These are phyloP conservation scores for Eimeria praecox DNA, from an alignment of 169 alveolate genomes.

Conservation along the genomic window DNA sequence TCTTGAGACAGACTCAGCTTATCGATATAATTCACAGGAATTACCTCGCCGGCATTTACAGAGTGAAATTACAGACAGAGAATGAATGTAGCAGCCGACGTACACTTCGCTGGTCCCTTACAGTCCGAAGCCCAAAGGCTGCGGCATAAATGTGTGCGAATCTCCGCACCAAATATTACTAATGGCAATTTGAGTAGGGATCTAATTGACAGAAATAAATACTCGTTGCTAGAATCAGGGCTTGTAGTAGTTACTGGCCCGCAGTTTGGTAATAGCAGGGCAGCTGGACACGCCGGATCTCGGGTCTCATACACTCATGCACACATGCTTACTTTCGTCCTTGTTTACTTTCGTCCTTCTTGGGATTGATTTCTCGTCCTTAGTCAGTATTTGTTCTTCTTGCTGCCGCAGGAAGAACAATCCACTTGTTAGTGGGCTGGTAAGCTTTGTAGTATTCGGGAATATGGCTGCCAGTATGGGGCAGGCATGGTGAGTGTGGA, in stretches of 20 bases:
- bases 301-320: neutral
- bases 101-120: neutral
- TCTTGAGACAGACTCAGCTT: neutral
- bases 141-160: neutral
- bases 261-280: neutral
- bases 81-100: constrained; percentile 5
- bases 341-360: neutral
- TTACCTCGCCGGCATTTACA: neutral
- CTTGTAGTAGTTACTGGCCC: neutral
- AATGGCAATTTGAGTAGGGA: neutral
- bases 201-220: neutral
- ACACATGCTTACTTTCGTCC: neutral
- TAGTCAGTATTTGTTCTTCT: neutral
- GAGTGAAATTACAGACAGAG: neutral
- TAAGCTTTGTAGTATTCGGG: neutral
- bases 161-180: neutral
- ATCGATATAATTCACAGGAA: neutral
- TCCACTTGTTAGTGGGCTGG: neutral
- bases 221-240: neutral
- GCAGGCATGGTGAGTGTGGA: no score
- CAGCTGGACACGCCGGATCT: no score
- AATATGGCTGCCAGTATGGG: neutral
- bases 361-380: neutral
- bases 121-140: neutral
- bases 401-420: neutral